phyloP scores from a whole-genome alignment of 1,284 basidiomycete genomes.

The Gomphus bonarii region DNA sequence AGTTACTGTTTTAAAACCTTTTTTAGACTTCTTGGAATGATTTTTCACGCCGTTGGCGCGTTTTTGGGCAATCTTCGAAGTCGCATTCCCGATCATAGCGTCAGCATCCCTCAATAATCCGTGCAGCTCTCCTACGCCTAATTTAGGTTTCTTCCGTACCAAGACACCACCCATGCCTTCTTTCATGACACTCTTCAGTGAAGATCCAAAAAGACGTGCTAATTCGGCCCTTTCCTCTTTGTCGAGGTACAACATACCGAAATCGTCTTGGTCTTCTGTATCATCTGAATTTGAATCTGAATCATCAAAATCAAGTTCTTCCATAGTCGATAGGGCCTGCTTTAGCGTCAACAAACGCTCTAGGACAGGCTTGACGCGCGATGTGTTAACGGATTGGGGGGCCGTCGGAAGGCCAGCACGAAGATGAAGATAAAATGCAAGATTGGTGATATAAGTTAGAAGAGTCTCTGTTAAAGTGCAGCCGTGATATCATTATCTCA shows the following conservation, averaged over 20 bases:
- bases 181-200: slow-evolving; percentile 9
- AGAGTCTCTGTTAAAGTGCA: slow-evolving; percentile 55
- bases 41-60: neutral
- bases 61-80: slow-evolving; percentile 17
- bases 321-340: slow-evolving; percentile 71
- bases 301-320: slow-evolving; percentile 64
- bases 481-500: neutral
- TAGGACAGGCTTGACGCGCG: slow-evolving; percentile 54
- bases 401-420: slow-evolving; percentile 59
- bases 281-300: slow-evolving; percentile 18
- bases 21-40: neutral
- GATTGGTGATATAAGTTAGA: slow-evolving; percentile 81
- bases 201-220: neutral
- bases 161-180: slow-evolving; percentile 8
- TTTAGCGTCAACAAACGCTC: slow-evolving; percentile 79
- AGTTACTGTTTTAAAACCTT: neutral
- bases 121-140: slow-evolving; percentile 20
- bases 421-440: slow-evolving; percentile 91
- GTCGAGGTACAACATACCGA: slow-evolving; percentile 34
- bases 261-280: slow-evolving; percentile 13
- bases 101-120: slow-evolving; percentile 16
- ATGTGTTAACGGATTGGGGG: slow-evolving; percentile 47
- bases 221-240: slow-evolving; percentile 21
- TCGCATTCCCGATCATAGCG: slow-evolving; percentile 18
- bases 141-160: slow-evolving; percentile 16